These are phyloP conservation scores for Komagataea norvegica DNA, from an alignment of 1,139 yeast species.

Conservation along the genomic window DNA sequence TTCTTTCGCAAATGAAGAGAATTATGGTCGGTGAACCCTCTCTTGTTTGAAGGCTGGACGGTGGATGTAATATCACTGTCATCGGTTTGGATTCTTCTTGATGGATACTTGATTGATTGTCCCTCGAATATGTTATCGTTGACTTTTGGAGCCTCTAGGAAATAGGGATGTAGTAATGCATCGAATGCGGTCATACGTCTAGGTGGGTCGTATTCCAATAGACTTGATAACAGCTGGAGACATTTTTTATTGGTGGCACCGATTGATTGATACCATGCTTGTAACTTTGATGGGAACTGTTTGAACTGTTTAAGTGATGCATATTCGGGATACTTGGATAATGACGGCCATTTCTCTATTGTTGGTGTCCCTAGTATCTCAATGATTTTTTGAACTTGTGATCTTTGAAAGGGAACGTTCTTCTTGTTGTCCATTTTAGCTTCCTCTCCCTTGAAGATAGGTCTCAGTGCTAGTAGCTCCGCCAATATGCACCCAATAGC, in stretches of 20 bases:
- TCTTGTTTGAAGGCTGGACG: constrained; percentile 15
- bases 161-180: constrained; percentile 74
- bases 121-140: constrained; percentile 68
- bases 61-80: constrained; percentile 55
- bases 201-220: constrained; percentile 84
- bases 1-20: constrained; percentile 22
- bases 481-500: constrained; percentile 97
- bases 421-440: constrained; percentile 92
- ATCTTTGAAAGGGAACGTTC: constrained; percentile 88
- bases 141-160: constrained; percentile 63
- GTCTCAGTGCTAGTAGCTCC: constrained; percentile 80
- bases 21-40: constrained; percentile 18
- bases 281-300: constrained; percentile 60
- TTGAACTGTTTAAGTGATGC: constrained; percentile 61
- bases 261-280: constrained; percentile 79
- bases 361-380: constrained; percentile 91
- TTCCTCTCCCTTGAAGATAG: constrained; percentile 96
- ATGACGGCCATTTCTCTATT: constrained; percentile 67
- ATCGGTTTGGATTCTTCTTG: constrained; percentile 70
- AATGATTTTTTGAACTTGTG: constrained; percentile 83
- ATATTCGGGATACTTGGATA: constrained; percentile 81
- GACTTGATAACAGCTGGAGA: constrained; percentile 53
- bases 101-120: constrained; percentile 58
- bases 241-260: constrained; percentile 73
- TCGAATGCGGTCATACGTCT: constrained; percentile 68